A percentile compares a stretch with the other conserved stretches of the same genome.
phyloP scores from a whole-genome alignment of 371 early-diverging fungal species.

The Apophysomyces trapeziformis region DNA sequence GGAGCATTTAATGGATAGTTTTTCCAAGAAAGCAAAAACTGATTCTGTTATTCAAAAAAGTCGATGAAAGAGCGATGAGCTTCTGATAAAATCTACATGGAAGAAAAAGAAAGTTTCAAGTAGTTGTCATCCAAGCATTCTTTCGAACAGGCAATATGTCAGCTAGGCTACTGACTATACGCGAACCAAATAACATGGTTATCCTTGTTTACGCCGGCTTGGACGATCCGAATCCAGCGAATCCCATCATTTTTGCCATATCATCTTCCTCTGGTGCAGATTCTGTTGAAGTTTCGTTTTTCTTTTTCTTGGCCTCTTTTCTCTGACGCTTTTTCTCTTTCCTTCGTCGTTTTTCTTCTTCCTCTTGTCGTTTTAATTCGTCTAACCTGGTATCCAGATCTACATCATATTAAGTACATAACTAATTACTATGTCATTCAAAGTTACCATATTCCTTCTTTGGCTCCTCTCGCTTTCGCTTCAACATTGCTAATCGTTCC shows the following conservation, averaged over 20 bases:
- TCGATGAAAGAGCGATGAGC: too few species aligned
- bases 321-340: conserved; percentile 59
- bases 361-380: conserved; percentile 50
- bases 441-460: conserved; percentile 56
- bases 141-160: too few species aligned
- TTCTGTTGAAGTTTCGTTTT: conserved; percentile 34
- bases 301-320: conserved; percentile 51
- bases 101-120: too few species aligned
- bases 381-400: conserved; percentile 62
- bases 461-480: conserved; percentile 60
- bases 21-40: too few species aligned
- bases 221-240: conserved; percentile 52
- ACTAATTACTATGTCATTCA: too few species aligned
- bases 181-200: too few species aligned
- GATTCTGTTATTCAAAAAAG: too few species aligned
- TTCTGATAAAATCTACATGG: too few species aligned
- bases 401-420: conserved; percentile 16
- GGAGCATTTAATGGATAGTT: too few species aligned
- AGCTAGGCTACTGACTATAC: too few species aligned
- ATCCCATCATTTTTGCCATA: conserved; percentile 59
- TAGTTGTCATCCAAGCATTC: too few species aligned
- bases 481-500: conserved; percentile 58
- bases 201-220: conserved; percentile 26
- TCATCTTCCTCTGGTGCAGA: conserved; percentile 37
- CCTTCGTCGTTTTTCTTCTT: conserved; percentile 52